Evolutionary conservation across 1,284 basidiomycete genomes (phyloP).

Genomic region (Malassezia furfur): DNA sequence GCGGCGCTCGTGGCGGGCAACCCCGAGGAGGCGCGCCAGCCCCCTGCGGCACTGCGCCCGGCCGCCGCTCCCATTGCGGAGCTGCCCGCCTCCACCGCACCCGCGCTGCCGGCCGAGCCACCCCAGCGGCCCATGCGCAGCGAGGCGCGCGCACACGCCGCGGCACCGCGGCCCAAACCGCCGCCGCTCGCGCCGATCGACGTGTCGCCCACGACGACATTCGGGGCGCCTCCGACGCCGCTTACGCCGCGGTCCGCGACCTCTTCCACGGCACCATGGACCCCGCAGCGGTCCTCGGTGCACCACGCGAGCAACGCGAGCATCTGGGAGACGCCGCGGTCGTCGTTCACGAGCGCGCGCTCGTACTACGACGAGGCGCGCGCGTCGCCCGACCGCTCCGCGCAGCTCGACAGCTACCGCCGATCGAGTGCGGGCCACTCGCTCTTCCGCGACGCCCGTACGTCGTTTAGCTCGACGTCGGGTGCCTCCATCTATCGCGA

Average conservation of each 20-base stretch:
- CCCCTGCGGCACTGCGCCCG: background rate
- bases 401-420: background rate
- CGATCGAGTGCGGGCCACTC: background rate
- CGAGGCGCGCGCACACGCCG: background rate
- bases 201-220: background rate
- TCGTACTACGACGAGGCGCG: background rate
- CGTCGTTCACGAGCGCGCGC: background rate
- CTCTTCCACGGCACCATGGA: background rate
- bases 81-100: background rate
- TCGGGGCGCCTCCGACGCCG: background rate
- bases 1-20: background rate
- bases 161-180: background rate
- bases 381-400: background rate
- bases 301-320: background rate
- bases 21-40: background rate
- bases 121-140: background rate
- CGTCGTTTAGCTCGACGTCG: constrained; percentile 1
- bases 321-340: background rate
- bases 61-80: background rate
- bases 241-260: background rate
- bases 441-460: constrained; percentile 9
- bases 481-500: background rate
- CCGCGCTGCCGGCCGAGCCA: background rate
- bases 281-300: background rate
- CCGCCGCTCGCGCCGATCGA: background rate